These are phyloP conservation scores for Arthroderma sp. DNA, from an alignment of 2,329 filamentous ascomycete species.

Conservation along the genomic window DNA sequence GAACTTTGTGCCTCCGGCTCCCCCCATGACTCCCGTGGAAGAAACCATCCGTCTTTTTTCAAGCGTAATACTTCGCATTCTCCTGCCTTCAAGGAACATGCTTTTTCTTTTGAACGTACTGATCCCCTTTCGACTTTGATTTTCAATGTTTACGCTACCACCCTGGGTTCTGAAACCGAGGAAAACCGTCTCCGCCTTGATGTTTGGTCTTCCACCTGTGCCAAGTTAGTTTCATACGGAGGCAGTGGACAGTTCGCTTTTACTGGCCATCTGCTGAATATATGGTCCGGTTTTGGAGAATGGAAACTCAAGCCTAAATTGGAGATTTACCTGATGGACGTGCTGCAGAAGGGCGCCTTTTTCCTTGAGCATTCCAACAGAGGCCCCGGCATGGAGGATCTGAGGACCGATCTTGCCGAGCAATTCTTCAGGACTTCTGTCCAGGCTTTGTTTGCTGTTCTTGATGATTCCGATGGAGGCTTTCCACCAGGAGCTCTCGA, in stretches of 20 bases:
- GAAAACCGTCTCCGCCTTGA: conserved; percentile 70
- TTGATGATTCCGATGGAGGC: conserved; percentile 76
- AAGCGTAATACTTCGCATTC: conserved; percentile 35
- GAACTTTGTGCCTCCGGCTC: conserved; percentile 76
- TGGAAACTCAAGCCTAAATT: conserved; percentile 84
- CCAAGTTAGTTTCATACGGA: conserved; percentile 64
- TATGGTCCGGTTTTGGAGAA: conserved; percentile 73
- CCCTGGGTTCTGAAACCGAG: conserved; percentile 63
- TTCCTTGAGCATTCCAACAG: conserved; percentile 73
- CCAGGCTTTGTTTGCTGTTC: conserved; percentile 65
- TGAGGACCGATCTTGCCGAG: conserved; percentile 70
- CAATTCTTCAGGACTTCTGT: conserved; percentile 80
- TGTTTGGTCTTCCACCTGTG: conserved; percentile 79
- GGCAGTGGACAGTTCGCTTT: conserved; percentile 68
- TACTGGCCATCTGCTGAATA: conserved; percentile 69
- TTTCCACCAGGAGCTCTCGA: conserved; percentile 77
- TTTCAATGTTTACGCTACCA: conserved; percentile 81
- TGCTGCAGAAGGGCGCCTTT: conserved; percentile 84
- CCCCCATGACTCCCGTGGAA: conserved; percentile 47
- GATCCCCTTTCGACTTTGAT: conserved; percentile 75
- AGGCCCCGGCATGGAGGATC: conserved; percentile 51
- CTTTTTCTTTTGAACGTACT: conserved; percentile 78
- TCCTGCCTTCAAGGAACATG: conserved; percentile 61
- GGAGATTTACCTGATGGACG: conserved; percentile 90
- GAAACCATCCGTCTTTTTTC: conserved; percentile 36